Base-by-base conservation (phyloP, 2,329 filamentous ascomycete genomes). In the Fusarium dimerum region DNA sequence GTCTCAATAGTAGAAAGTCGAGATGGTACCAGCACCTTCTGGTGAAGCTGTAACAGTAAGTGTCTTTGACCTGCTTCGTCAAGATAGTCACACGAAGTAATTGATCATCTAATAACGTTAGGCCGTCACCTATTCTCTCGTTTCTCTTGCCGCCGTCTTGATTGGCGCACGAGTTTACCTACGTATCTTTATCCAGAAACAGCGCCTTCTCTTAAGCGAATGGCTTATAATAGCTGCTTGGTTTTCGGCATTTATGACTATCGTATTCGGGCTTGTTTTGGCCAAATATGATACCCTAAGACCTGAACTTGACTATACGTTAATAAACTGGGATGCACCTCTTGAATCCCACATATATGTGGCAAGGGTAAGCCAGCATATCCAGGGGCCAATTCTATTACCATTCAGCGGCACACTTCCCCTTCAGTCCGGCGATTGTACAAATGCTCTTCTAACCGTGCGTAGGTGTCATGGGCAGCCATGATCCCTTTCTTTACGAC, bases 131-230 rank as follows among this genome's bases (percentile, higher is more conserved):
- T 51, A 40, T 30, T 39, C 39, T 6, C 49, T 51, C 44, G 43
- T 51, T 17, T 6, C 15, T 7, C 6, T 47, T 39, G 44, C 44
- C 8, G 36, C 45, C 13, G 20, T 16, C 32, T 7, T 60, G 12
- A 51, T 60, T 10, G 41, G n/a, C 3, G 57, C 57, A 26, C 51
- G 57, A 15, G 20, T 60, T 1, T 58, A 60, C 11, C 54, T 60
- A 1, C 57, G 57, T 2, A 18, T 60, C 3, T 45, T 29, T 11
- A 52, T 60, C 40, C 54, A 60, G n/a, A 55, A 49, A 3, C 57
- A 53, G 13, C 48, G 15, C 1, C 57, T 60, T 3, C 16, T 56
- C 8, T 38, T 30, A 12, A 43, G 48, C 26, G 57, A 60, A 18
- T 49, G 41, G 43, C 6, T 60, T 5, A 39, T 52, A 2, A 40